Base-by-base conservation (phyloP, 306 rosid species). In the Glycine soja region DNA sequence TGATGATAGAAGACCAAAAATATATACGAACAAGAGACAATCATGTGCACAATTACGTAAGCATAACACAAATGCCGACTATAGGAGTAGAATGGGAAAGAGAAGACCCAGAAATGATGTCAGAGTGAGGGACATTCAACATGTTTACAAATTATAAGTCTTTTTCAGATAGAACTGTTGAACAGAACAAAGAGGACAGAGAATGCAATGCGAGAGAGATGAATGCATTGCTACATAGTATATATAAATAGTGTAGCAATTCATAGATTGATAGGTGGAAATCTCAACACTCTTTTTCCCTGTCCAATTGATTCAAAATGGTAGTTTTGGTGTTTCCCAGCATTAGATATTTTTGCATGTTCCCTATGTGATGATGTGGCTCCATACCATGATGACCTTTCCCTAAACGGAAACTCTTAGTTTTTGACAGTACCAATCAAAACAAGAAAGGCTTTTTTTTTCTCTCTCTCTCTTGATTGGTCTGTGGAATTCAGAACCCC, bases 311-410 rank as follows among this genome's bases (percentile, higher is more conserved):
- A 82, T 75, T 73, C 58, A 76, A 59, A 76, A 74, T 65, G 72
- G 81, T 47, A 79, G 76, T 77, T 71, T 78, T 72, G 73, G 84
- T 78, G 50, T 70, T 80, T 80, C 82, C 84, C 82, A 83, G 66
- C 79, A 54, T 74, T 66, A 74, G 88, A 81, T 72, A 42, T 83
- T 24, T 24, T 85, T 74, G 94, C 94, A 88, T 87, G 86, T 90
- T 92, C 92, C 97, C 97, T 57, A 88, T 78, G 90, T 63, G 74
- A 84, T 80, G 83, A 84, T 80, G 83, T 80, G 80, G 87, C 79
- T 88, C 87, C 82, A 73, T 62, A 56, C 83, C 83, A 88, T 91
- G 85, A 87, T 87, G 84, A 75, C 79, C 73, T 86, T 92, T 77
- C 94, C 90, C 36, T 58, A 70, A 84, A 59, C 36, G 48, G 89